Evolutionary conservation across 2,329 filamentous ascomycete species (phyloP).

Genomic region (Aspergillus fischeri): DNA sequence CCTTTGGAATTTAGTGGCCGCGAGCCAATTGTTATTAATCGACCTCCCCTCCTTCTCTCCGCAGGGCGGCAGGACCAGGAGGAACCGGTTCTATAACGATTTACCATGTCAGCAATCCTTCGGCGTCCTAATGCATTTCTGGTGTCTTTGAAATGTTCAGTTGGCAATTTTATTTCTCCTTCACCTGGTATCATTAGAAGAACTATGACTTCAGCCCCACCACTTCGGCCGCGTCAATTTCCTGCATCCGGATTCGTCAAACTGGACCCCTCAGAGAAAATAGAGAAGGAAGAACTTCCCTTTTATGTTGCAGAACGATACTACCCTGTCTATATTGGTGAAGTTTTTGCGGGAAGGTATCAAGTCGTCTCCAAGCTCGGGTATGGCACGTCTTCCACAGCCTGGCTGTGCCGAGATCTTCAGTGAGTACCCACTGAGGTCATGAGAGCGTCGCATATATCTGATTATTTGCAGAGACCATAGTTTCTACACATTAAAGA

Average conservation of each 20-base stretch:
- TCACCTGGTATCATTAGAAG: neutral
- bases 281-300: constrained; percentile 13
- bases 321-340: constrained; percentile 12
- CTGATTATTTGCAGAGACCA: constrained; percentile 1
- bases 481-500: constrained; percentile 6
- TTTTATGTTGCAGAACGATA: constrained; percentile 9
- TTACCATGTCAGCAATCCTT: too few relatives aligned
- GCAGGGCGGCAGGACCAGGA: too few relatives aligned
- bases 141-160: neutral
- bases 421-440: constrained; percentile 3
- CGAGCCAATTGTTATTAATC: too few relatives aligned
- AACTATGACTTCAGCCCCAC: neutral
- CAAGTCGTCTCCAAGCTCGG: constrained; percentile 21
- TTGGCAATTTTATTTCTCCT: neutral
- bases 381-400: constrained; percentile 20
- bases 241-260: constrained; percentile 9
- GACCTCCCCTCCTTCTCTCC: too few relatives aligned
- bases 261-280: constrained; percentile 1
- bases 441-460: neutral
- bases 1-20: too few relatives aligned
- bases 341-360: constrained; percentile 14
- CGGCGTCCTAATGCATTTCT: neutral
- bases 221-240: constrained; percentile 4
- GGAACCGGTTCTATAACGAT: too few relatives aligned
- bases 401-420: constrained; percentile 20